Base-by-base conservation (phyloP, 331 rosid genomes). In the Stylosanthes scabra region DNA sequence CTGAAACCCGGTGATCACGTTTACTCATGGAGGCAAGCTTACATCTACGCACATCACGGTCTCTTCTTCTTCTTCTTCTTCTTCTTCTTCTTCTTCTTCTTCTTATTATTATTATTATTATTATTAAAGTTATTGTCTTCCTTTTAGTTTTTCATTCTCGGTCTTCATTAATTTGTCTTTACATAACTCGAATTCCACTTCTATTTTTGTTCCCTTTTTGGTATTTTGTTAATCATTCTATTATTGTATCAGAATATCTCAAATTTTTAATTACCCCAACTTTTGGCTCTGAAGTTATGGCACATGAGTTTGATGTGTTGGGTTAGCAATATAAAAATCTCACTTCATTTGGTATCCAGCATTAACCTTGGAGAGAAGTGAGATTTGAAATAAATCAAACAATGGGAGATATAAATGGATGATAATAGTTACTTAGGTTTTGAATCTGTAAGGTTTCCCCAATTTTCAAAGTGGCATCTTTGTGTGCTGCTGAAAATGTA, bases 41-140 rank as follows among this genome's bases (percentile, higher is more conserved):
- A 89, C 77, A 50, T 89, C 71, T 91, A 91, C 42, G 84, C 96
- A 2, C 97, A 91, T 75, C 97, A 91, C 74, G 97, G 96, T 89
- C 51, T 44, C 31, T 52, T 13, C 56, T 27, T 42, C n/a, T 51
- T 25, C 2, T 13, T 25, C 5, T 39, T 5, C 42, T 29, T 20
- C 28, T 29, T 44, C 31, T 52, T 13, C 56, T 27, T 42, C n/a
- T 51, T 25, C 2, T 13, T 25, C 5, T 39, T 5, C 42, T 29
- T 20, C 28, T 29, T n/a, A n/a, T n/a, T n/a, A n/a, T n/a, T n/a
- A n/a, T n/a, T n/a, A n/a, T n/a, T n/a, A n/a, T n/a, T n/a, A n/a
- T n/a, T n/a, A n/a, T n/a, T 54, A 5, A 39, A 27, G 9, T 51
- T 8, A 1, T 52, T 0, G 27, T 65, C 37, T 66, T 59, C 1